A percentile compares a stretch with the other conserved stretches of the same genome.
Conservation (phyloP, 2,329 filamentous ascomycete species). For the Decorospora gaudefroyi region DNA sequence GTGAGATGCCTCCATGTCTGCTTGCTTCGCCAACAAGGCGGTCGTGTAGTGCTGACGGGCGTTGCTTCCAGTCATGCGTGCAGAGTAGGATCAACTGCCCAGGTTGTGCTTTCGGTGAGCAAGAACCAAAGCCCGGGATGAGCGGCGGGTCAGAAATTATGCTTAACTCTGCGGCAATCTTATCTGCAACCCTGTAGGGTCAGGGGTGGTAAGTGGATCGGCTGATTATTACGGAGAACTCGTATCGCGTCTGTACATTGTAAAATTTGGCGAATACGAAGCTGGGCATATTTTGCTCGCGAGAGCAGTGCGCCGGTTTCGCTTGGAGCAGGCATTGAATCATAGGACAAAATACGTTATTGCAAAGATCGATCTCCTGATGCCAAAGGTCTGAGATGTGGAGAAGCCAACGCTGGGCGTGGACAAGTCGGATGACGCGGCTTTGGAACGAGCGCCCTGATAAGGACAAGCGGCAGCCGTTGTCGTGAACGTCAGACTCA, state of each 20-base stretch:
- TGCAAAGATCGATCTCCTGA: not conserved
- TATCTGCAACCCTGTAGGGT: conserved; percentile 40
- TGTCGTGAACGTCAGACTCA: conserved; percentile 22
- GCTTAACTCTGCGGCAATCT: conserved; percentile 46
- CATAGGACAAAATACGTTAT: not conserved
- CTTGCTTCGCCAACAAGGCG: conserved; percentile 7
- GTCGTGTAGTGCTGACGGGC: conserved; percentile 1
- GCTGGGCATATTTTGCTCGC: not conserved
- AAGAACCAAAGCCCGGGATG: conserved; percentile 21
- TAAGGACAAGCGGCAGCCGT: conserved; percentile 25
- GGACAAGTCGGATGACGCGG: conserved; percentile 41
- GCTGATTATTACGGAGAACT: conserved; percentile 22
- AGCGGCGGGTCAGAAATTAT: conserved; percentile 40
- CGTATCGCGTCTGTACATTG: conserved; percentile 2
- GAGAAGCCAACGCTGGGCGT: conserved; percentile 18
- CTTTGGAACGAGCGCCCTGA: conserved; percentile 28
- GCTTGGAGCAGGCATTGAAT: not conserved
- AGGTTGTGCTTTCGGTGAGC: conserved; percentile 22
- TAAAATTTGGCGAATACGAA: not conserved
- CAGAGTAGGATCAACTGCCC: too few relatives aligned
- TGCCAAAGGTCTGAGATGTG: conserved; percentile 9
- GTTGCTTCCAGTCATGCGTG: conserved; percentile 13
- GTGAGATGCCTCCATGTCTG: too few relatives aligned
- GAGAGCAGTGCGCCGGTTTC: not conserved
- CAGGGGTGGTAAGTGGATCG: conserved; percentile 37